Conservation (phyloP, 2,329 filamentous ascomycete genomes). For the Verticillium longisporum region DNA sequence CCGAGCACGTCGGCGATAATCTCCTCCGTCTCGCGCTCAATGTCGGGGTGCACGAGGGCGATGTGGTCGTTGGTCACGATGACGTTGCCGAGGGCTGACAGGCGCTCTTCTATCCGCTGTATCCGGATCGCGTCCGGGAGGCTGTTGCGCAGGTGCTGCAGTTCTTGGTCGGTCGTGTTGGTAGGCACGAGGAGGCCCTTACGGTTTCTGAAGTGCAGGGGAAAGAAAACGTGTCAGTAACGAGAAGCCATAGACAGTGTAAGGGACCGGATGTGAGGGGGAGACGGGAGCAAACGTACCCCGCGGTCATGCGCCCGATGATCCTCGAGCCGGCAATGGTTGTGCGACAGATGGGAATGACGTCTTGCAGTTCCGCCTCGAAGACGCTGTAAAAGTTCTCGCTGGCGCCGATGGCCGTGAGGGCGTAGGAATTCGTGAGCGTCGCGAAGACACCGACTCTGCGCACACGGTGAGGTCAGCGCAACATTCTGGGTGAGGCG, state of each 20-base stretch:
- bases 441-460: conserved; percentile 96
- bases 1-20: conserved; percentile 92
- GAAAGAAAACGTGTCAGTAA: conserved; percentile 6
- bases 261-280: background rate
- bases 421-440: conserved; percentile 93
- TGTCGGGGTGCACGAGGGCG: conserved; percentile 88
- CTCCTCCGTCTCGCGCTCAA: conserved; percentile 97
- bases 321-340: conserved; percentile 96
- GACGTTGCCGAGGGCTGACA: conserved; percentile 93
- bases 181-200: conserved; percentile 95
- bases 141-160: conserved; percentile 93
- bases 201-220: conserved; percentile 59
- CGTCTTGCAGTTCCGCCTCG: conserved; percentile 94
- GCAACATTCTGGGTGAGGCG: conserved; percentile 7
- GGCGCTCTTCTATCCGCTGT: conserved; percentile 93
- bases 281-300: conserved; percentile 44
- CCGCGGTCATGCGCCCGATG: conserved; percentile 89
- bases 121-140: conserved; percentile 90
- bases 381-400: conserved; percentile 99
- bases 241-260: conserved; percentile 1
- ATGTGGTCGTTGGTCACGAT: conserved; percentile 97
- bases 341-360: conserved; percentile 93
- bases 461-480: conserved; percentile 14
- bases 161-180: conserved; percentile 93
- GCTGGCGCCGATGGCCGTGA: conserved; percentile 89